Conservation (phyloP, 2,329 filamentous ascomycete genomes). For the Thielaviopsis punctulata region DNA sequence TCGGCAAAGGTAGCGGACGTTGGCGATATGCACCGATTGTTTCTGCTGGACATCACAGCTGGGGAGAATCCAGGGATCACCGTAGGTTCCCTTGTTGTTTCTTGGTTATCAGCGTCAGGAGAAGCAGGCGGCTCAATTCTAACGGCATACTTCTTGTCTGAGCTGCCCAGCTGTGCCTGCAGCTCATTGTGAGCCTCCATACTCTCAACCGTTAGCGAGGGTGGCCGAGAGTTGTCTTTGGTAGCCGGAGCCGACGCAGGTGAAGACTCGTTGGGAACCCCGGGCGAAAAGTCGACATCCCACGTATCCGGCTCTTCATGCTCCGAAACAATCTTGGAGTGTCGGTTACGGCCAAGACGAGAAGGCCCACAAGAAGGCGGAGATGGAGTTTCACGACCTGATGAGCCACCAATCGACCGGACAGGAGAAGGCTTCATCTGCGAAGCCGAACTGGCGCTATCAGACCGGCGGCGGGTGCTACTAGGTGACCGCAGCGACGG, state of each 20-base stretch:
- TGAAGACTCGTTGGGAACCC: constrained; percentile 38
- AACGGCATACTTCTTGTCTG: constrained; percentile 7
- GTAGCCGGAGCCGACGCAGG: constrained; percentile 47
- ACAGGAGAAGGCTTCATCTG: constrained; percentile 1
- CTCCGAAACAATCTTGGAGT: constrained; percentile 27
- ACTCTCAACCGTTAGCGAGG: constrained; percentile 41
- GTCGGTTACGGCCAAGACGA: constrained; percentile 18
- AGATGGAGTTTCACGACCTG: not conserved
- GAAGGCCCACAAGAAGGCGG: not conserved
- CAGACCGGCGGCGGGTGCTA: constrained; percentile 35
- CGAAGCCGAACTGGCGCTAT: constrained; percentile 33
- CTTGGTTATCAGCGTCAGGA: constrained; percentile 15
- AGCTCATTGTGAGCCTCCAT: constrained; percentile 35
- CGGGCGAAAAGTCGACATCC: constrained; percentile 43
- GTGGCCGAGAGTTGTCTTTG: constrained; percentile 35
- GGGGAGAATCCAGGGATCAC: constrained; percentile 9
- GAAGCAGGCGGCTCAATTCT: constrained; percentile 17
- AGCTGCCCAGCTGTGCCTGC: constrained; percentile 10
- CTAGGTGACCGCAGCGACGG: constrained; percentile 45
- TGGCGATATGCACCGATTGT: not conserved
- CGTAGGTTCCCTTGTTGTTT: not conserved
- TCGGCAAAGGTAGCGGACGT: not conserved
- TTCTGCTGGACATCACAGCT: not conserved
- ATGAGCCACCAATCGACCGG: not conserved
- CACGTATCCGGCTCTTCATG: constrained; percentile 34